Evolutionary conservation across 2,329 filamentous ascomycete species (phyloP).

Genomic region (Fusarium keratoplasticum): DNA sequence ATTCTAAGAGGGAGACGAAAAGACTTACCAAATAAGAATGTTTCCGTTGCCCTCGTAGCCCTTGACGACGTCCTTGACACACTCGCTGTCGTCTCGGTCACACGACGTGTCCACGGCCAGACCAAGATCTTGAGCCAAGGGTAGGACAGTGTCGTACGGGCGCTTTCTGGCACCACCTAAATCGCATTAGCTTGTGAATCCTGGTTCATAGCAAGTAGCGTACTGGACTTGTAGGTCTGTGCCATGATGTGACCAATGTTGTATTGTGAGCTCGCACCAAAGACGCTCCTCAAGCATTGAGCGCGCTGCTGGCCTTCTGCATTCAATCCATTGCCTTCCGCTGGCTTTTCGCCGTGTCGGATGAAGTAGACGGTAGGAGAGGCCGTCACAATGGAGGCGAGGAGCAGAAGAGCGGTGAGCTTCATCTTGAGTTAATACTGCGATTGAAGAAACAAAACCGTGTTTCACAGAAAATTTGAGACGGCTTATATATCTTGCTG

Average conservation of each 20-base stretch:
- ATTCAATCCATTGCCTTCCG: constrained; percentile 62
- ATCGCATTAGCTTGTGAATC: not conserved
- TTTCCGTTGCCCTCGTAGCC: constrained; percentile 63
- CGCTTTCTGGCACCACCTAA: constrained; percentile 63
- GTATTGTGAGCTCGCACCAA: constrained; percentile 63
- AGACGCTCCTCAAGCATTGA: constrained; percentile 69
- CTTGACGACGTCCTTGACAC: constrained; percentile 63
- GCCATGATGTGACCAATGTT: constrained; percentile 70
- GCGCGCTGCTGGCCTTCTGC: constrained; percentile 65
- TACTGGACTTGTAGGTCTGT: constrained; percentile 61
- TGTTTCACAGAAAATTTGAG: not conserved
- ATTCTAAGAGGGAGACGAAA: fast-evolving
- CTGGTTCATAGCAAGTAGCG: not conserved
- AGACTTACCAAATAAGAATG: constrained; percentile 64
- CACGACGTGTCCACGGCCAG: constrained; percentile 67
- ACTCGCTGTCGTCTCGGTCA: constrained; percentile 65
- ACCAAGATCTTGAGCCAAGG: constrained; percentile 66
- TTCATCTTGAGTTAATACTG: constrained; percentile 31
- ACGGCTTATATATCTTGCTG: not conserved
- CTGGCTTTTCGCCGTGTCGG: constrained; percentile 73
- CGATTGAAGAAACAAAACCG: not conserved
- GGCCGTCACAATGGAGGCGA: constrained; percentile 34
- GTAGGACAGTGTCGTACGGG: constrained; percentile 67
- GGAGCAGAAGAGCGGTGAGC: constrained; percentile 22
- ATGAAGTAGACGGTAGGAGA: constrained; percentile 70